Evolutionary conservation across 2,329 filamentous ascomycete species (phyloP).

Genomic region (Didymella segeticola): DNA sequence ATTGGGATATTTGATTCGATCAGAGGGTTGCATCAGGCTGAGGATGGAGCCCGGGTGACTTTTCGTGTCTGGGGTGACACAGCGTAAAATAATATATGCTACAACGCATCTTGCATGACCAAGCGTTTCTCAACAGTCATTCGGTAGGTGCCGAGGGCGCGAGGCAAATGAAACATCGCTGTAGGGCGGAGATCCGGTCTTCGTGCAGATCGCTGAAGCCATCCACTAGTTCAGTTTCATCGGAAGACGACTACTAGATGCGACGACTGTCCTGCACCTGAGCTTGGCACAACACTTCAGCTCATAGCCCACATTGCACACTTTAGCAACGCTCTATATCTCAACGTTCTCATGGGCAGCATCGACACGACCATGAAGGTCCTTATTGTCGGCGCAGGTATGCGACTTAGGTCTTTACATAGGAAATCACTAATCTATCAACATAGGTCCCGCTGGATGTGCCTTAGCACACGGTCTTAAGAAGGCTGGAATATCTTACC

Average conservation of each 20-base stretch:
- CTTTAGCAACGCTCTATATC: too few relatives aligned
- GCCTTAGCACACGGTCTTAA: slow-evolving; percentile 52
- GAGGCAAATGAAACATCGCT: slow-evolving; percentile 8
- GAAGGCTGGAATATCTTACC: slow-evolving; percentile 41
- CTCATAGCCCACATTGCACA: not conserved
- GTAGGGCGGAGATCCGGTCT: slow-evolving; percentile 30
- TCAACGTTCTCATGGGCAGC: not conserved
- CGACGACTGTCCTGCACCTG: slow-evolving; percentile 11
- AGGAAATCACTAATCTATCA: slow-evolving; percentile 3
- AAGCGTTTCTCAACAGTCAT: not conserved
- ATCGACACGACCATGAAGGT: slow-evolving; percentile 26
- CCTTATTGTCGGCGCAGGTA: slow-evolving; percentile 37
- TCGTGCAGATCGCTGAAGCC: slow-evolving; percentile 10
- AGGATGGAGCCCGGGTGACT: not conserved
- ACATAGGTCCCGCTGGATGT: slow-evolving; percentile 51
- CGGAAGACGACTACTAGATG: slow-evolving; percentile 1
- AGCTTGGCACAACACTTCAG: not conserved
- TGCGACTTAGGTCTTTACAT: not conserved
- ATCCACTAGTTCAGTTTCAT: slow-evolving; percentile 21
- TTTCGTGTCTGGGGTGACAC: slow-evolving; percentile 1
- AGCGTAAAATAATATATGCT: not conserved
- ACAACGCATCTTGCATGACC: not conserved
- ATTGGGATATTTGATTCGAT: not conserved
- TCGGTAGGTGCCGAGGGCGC: not conserved
- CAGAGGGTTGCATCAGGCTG: not conserved